Base-by-base conservation (phyloP, 2,329 filamentous ascomycete genomes). In the Thielaviopsis musarum region DNA sequence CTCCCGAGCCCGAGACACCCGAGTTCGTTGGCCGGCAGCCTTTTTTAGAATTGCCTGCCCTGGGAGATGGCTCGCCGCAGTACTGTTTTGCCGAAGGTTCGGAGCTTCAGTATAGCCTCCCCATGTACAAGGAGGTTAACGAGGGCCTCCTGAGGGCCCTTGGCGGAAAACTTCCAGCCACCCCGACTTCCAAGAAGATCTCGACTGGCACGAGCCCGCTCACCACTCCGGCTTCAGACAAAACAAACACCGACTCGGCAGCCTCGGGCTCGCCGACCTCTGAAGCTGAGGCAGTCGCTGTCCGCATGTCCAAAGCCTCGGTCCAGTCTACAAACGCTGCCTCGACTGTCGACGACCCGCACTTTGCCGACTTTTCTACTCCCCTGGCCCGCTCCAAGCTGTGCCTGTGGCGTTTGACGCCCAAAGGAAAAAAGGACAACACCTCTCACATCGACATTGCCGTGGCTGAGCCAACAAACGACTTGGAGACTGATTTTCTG, bases 371-470 rank as follows among this genome's bases (percentile, higher is more conserved):
- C 52, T 45, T 45, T 15, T 45, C 38, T 7, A 45, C 17, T n/a
- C 13, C 38, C 38, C 17, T 45, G 38, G 38, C 17, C 17, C 38
- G 17, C 5, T 45, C 38, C 17, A 45, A n/a, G 38, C 30, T 61
- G 17, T 34, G 51, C n/a, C 38, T 61, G 26, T 61, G 60, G 60
- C 48, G 54, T 7, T 19, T 59, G 7, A 57, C 55, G 6, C 38
- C 55, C 26, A 57, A 57, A 21, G 48, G 28, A 4, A 41, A 51
- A 17, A 49, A 15, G 22, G 13, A 54, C 13, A 26, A n/a, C 30
- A 54, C 48, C 38, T 51, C 57, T 7, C 60, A 61, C 24, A 57
- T 61, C 10, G 60, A 61, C 38, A 59, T 61, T 49, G 60, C 56
- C 26, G 60, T 58, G 41, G 57, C 57, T 15, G 48, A 61, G 38